Percentiles rank a stretch among this genome's conserved stretches.
Conservation (phyloP, 768 basidiomycete species). For the Leccinum aurantiacum region DNA sequence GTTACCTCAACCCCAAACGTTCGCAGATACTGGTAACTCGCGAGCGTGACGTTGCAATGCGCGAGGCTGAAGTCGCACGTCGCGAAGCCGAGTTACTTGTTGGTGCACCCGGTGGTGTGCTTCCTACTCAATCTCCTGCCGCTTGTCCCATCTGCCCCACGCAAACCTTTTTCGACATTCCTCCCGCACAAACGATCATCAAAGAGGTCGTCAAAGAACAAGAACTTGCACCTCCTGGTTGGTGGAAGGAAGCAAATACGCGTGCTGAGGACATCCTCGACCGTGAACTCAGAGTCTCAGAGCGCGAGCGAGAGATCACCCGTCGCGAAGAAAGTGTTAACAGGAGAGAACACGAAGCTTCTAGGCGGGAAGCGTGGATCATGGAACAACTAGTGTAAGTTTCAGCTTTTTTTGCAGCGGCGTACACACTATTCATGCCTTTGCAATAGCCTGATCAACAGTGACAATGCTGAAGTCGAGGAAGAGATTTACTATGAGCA, state of each 20-base stretch:
- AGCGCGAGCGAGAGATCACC: constrained; percentile 83
- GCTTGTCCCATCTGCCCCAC: constrained; percentile 60
- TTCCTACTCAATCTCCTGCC: constrained; percentile 51
- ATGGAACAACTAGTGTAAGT: constrained; percentile 90
- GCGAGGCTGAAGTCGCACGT: constrained; percentile 86
- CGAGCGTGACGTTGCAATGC: constrained; percentile 74
- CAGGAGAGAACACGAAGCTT: constrained; percentile 82
- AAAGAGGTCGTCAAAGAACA: constrained; percentile 87
- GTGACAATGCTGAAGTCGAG: constrained; percentile 65
- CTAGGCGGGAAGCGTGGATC: constrained; percentile 85
- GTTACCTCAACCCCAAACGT: constrained; percentile 79
- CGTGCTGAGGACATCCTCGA: constrained; percentile 82
- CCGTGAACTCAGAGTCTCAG: constrained; percentile 81
- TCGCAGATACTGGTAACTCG: constrained; percentile 77
- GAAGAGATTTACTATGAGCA: constrained; percentile 83
- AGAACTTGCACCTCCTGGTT: constrained; percentile 75
- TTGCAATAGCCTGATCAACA: constrained; percentile 60
- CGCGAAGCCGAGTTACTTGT: constrained; percentile 84
- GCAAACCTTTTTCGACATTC: constrained; percentile 55
- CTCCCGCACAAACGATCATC: constrained; percentile 74
- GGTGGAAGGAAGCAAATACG: constrained; percentile 64
- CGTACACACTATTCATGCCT: constrained; percentile 5
- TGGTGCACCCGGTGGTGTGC: constrained; percentile 79
- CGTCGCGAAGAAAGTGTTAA: constrained; percentile 84
- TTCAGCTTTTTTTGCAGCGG: not conserved